A percentile compares a stretch with the other conserved stretches of the same genome.
These are phyloP conservation scores for Saccharomycopsis schoenii DNA, from an alignment of 805 yeast genomes.

Conservation along the genomic window DNA sequence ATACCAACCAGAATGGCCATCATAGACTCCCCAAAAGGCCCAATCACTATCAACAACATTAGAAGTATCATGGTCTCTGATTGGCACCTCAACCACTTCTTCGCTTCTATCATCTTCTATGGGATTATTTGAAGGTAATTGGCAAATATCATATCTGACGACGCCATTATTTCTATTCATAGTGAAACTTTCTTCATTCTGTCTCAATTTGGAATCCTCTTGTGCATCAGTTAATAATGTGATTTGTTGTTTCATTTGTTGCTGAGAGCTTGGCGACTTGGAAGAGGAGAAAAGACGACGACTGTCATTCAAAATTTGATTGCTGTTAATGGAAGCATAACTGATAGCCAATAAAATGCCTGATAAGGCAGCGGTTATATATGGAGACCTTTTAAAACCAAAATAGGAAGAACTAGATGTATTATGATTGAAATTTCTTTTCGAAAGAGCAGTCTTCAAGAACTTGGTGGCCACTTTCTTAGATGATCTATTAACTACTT, in stretches of 20 bases:
- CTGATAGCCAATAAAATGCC: conserved; percentile 24
- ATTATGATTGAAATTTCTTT: background rate
- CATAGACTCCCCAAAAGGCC: conserved; percentile 93
- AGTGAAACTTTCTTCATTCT: conserved; percentile 66
- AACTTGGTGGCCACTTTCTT: background rate
- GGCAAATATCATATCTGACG: conserved; percentile 77
- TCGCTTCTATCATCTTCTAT: conserved; percentile 92
- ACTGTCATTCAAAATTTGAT: conserved; percentile 20
- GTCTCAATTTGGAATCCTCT: conserved; percentile 57
- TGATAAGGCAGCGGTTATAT: conserved; percentile 20
- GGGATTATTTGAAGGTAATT: conserved; percentile 84
- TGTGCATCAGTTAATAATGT: conserved; percentile 56
- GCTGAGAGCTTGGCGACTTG: conserved; percentile 18
- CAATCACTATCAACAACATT: conserved; percentile 51
- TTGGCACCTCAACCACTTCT: conserved; percentile 62
- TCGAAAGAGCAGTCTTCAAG: background rate
- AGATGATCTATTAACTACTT: background rate
- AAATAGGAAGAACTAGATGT: background rate
- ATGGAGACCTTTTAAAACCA: background rate
- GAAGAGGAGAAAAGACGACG: conserved; percentile 18
- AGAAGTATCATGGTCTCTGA: conserved; percentile 48
- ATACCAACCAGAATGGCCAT: conserved; percentile 96
- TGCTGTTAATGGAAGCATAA: conserved; percentile 22
- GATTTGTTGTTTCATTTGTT: conserved; percentile 41
- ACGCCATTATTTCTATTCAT: conserved; percentile 87